These are phyloP conservation scores for Torulaspora delbrueckii DNA, from an alignment of 805 yeast species.

Conservation along the genomic window DNA sequence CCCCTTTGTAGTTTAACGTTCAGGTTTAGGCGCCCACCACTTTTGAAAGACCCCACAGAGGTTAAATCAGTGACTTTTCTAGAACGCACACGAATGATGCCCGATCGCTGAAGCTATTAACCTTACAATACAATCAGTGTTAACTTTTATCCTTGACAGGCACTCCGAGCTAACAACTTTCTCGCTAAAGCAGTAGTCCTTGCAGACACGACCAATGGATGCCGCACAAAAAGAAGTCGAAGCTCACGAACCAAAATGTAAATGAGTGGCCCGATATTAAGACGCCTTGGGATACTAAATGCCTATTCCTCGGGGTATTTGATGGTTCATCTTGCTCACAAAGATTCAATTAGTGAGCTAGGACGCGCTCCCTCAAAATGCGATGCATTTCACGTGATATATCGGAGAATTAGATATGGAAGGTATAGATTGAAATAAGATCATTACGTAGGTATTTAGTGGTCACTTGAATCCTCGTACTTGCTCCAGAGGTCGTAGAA, in stretches of 20 bases:
- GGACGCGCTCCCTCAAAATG: conserved; percentile 4
- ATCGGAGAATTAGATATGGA: background rate
- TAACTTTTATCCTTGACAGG: background rate
- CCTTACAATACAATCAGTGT: too few species aligned
- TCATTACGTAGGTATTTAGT: background rate
- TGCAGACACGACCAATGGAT: background rate
- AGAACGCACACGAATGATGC: background rate
- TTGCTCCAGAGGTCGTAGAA: conserved; percentile 56
- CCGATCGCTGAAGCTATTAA: background rate
- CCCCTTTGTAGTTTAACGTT: background rate
- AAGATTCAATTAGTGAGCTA: background rate
- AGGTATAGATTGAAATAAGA: background rate
- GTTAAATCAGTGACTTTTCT: background rate
- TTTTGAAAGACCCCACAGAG: background rate
- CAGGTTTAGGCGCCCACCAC: conserved; percentile 1
- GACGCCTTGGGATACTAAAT: background rate
- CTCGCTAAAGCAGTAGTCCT: background rate
- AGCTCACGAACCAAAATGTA: background rate
- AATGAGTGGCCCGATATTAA: background rate
- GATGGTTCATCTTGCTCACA: conserved; percentile 1
- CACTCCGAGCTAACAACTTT: background rate
- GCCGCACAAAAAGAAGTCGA: background rate
- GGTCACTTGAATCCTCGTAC: conserved; percentile 10
- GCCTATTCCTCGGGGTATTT: background rate
- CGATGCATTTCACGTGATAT: background rate